Evolutionary conservation across 306 rosid genomes (phyloP).

Genomic region (Crataegus laevigata): DNA sequence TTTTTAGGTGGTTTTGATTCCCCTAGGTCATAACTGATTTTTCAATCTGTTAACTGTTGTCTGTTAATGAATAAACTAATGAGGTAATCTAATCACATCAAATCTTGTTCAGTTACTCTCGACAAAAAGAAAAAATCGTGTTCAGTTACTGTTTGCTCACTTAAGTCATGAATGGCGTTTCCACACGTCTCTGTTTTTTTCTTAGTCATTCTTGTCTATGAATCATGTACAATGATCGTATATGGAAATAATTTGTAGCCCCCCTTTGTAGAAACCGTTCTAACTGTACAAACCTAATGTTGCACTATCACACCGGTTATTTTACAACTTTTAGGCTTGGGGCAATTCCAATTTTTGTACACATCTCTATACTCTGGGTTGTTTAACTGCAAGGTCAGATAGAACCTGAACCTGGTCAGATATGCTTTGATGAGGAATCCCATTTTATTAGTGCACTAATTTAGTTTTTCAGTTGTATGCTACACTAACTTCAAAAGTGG

Average conservation of each 20-base stretch:
- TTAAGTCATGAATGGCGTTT: not conserved
- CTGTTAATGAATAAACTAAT: not conserved
- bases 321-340: not conserved
- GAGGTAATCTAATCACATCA: not conserved
- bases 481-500: not conserved
- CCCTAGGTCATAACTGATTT: not conserved
- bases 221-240: not conserved
- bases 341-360: not conserved
- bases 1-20: not conserved
- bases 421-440: not conserved
- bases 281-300: not conserved
- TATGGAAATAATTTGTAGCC: not conserved
- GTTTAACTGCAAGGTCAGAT: not conserved
- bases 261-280: not conserved
- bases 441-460: not conserved
- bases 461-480: not conserved
- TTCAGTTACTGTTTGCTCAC: not conserved
- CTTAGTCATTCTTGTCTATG: not conserved
- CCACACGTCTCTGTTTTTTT: not conserved
- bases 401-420: not conserved
- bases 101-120: not conserved
- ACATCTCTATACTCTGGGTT: not conserved
- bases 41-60: not conserved
- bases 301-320: not conserved
- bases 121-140: not conserved